Evolutionary conservation across 2,329 filamentous ascomycete species (phyloP), one percentile per base, ranked within the genome.

Genomic region (Pseudocercospora musae): DNA sequence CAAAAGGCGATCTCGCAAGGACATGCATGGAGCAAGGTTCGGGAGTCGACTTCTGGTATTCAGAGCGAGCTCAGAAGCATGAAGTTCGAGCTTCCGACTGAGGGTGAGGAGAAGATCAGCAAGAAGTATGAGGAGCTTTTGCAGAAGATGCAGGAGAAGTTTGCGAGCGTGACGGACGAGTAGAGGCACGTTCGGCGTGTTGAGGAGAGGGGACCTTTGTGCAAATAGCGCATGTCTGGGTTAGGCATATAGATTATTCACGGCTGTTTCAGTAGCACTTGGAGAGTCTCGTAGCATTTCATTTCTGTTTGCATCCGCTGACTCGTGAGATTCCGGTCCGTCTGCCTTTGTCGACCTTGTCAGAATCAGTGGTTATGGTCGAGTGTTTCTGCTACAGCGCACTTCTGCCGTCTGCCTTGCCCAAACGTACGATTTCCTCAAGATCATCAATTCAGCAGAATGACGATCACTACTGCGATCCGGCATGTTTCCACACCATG

Each of bases 71-170:
- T 99, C 72, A 86, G 94, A 75, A 91, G 87, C 77, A 92, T 99
- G 86, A 99, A 99, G 83, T 99, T 99, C 73, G 95, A 99, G 84
- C 76, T 96, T 67, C 95, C 95, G 5, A 85, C 85, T 57, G 91
- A 99, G 0, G 91, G 91, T 62, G 82, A 97, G 81, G 89, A 95
- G 63, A 84, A 78, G 62, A 84, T 99, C 67, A 83, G 80, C 72
- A 94, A 93, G 85, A 97, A 93, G 91, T 99, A 98, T 78, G 95
- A 98, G 84, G 88, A 87, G 71, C 87, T 98, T 71, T 85, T 95
- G 72, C 91, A 96, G 80, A 84, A 87, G 72, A 94, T 99, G 92
- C 88, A 90, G 71, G 95, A 99, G 81, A 96, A 96, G 82, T 99
- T 99, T 80, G 95, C 95, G 55, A 89, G 92, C 42, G 94, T 99